Evolutionary conservation across 208 protist genomes (phyloP), one percentile per base, ranked within the genome.

Genomic region (Leishmania mexicana): DNA sequence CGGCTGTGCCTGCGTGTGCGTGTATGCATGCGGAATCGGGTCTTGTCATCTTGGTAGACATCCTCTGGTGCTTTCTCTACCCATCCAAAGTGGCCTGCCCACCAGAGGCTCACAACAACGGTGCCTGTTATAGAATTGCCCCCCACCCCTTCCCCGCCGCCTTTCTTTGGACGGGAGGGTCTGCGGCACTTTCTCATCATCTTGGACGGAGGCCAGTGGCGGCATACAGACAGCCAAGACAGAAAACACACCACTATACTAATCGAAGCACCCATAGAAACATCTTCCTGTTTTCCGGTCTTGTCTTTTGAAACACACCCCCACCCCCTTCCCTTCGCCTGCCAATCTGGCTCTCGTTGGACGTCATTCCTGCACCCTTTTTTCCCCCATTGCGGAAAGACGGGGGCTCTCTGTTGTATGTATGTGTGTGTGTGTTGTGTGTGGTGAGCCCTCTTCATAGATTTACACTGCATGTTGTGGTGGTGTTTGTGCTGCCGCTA

Each of bases 211-310:
- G 3, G 19, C 42, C 21, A 35, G 68, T 7, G 24, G 24, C 40
- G 38, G 38, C 68, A 17, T 53, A 73, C 68, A 73, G 45, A n/a
- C 40, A 73, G 21, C 13, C 40, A 53, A 78, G 10, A 31, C 21
- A 74, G 1, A 31, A 75, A 10, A 70, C 35, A 76, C 73, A 47
- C 51, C 58, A 54, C 13, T 28, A 76, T 62, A 76, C 73, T 42
- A 38, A 62, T 60, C 72, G 38, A 54, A 60, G 49, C 49, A 62
- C 51, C 49, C 72, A 76, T 76, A 54, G 72, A 60, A 31, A 54
- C 15, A 35, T 5, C n/a, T 58, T 40, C 72, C 40, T 42, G n/a
- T 60, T 57, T 28, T 24, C 21, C 5, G 15, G 4, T 45, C 49
- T 60, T 42, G 8, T 42, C 24, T 11, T 42, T 76, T 28, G 45